A percentile compares a stretch with the other conserved stretches of the same genome.
Conservation (phyloP, 2,329 filamentous ascomycete species). For the Trichoderma sp. region DNA sequence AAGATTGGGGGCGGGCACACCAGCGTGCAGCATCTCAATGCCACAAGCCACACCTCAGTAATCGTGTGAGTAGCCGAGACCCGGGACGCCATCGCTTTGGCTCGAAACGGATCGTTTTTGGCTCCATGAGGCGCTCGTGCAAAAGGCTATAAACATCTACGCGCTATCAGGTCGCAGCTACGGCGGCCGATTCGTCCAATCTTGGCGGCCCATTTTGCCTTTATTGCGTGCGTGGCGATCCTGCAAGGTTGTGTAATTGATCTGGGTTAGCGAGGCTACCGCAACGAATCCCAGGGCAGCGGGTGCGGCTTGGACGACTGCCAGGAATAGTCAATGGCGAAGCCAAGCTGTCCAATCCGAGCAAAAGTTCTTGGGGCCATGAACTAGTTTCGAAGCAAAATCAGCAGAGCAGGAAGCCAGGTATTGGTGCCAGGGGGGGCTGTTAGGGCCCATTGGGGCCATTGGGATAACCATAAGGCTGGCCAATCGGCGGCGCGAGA, state of each 20-base stretch:
- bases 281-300: constrained; percentile 12
- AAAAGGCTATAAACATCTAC: constrained; percentile 13
- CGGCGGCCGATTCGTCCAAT: constrained; percentile 10
- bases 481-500: constrained; percentile 8
- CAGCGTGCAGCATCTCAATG: constrained; percentile 22
- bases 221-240: constrained; percentile 22
- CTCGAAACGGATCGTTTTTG: background rate
- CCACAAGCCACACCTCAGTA: constrained; percentile 16
- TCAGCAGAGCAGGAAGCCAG: constrained; percentile 15
- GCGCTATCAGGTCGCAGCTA: constrained; percentile 12
- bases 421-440: constrained; percentile 6
- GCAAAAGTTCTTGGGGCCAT: constrained; percentile 7
- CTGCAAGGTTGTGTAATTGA: constrained; percentile 23
- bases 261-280: constrained; percentile 23
- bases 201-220: constrained; percentile 27
- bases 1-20: constrained; percentile 25
- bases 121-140: constrained; percentile 5
- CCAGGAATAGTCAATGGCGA: constrained; percentile 19
- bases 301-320: constrained; percentile 17
- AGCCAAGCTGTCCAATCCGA: constrained; percentile 22
- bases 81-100: constrained; percentile 2
- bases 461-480: constrained; percentile 14
- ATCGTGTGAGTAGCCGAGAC: constrained; percentile 12
- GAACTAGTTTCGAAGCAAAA: constrained; percentile 1
- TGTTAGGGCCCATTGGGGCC: background rate